phyloP scores from a whole-genome alignment of 2,329 filamentous ascomycete species.

The Nemania bipapillata region DNA sequence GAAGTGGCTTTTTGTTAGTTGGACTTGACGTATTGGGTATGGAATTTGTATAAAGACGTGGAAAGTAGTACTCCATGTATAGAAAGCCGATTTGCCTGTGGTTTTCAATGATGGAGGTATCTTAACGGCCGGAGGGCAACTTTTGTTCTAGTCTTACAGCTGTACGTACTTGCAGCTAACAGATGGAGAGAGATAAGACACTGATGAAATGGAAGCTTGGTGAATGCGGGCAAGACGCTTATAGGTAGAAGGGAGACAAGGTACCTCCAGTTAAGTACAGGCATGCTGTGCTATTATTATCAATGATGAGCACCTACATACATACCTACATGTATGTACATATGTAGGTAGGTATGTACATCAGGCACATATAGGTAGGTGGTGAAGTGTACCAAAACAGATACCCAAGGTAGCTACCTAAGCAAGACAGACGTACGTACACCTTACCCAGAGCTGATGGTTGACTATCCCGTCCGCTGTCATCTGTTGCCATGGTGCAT shows the following conservation, averaged over 20 bases:
- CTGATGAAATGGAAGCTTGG: background rate
- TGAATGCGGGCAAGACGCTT: constrained; percentile 7
- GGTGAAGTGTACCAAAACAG: too few species aligned
- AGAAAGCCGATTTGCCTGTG: background rate
- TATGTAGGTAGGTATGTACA: too few species aligned
- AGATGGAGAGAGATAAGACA: background rate
- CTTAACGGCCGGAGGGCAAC: background rate
- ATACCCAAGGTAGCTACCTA: background rate
- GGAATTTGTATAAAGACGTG: background rate
- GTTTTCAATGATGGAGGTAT: background rate
- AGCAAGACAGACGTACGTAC: background rate
- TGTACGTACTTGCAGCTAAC: constrained; percentile 8
- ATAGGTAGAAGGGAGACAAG: background rate
- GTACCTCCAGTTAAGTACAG: background rate
- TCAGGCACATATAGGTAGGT: too few species aligned
- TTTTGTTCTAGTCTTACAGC: background rate
- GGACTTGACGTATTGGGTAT: background rate
- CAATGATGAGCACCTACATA: background rate
- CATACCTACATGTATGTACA: background rate
- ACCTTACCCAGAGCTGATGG: constrained; percentile 18
- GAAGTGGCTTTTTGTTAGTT: background rate
- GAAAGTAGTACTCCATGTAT: background rate
- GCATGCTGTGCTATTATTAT: background rate
- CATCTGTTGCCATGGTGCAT: constrained; percentile 4
- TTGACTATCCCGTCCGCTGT: constrained; percentile 12